phyloP scores from a whole-genome alignment of 768 basidiomycete species.

The Mycena epipterygia region DNA sequence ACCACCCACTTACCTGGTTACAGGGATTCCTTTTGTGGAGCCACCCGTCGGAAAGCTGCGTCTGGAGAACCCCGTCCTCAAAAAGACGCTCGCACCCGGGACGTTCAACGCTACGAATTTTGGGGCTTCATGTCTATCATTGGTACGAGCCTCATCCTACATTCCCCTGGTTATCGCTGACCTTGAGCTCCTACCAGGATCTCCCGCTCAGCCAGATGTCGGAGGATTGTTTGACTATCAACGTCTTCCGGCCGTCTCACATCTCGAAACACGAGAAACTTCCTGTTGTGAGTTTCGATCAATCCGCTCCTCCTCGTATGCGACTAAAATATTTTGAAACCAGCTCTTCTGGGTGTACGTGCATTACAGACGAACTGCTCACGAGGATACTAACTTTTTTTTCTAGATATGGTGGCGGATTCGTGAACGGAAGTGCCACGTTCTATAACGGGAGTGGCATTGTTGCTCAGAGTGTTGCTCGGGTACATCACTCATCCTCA shows the following conservation, averaged over 20 bases:
- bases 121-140: neutral
- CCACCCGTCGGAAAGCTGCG: neutral
- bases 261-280: neutral
- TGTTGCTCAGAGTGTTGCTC: conserved; percentile 26
- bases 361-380: neutral
- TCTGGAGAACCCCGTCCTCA: neutral
- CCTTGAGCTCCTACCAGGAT: neutral
- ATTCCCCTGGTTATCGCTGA: neutral
- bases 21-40: neutral
- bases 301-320: neutral
- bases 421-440: neutral
- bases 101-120: neutral
- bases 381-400: neutral
- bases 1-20: too few species aligned
- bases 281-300: conserved; percentile 1
- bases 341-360: conserved; percentile 22
- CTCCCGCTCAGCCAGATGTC: conserved; percentile 7
- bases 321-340: neutral
- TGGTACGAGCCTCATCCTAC: neutral
- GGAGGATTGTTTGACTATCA: conserved; percentile 18
- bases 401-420: conserved; percentile 11
- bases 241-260: neutral
- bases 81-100: neutral
- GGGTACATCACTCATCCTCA: conserved; percentile 1
- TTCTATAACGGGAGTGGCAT: neutral